Base-by-base conservation (phyloP, 1,284 basidiomycete species). In the Ganoderma sinense region DNA sequence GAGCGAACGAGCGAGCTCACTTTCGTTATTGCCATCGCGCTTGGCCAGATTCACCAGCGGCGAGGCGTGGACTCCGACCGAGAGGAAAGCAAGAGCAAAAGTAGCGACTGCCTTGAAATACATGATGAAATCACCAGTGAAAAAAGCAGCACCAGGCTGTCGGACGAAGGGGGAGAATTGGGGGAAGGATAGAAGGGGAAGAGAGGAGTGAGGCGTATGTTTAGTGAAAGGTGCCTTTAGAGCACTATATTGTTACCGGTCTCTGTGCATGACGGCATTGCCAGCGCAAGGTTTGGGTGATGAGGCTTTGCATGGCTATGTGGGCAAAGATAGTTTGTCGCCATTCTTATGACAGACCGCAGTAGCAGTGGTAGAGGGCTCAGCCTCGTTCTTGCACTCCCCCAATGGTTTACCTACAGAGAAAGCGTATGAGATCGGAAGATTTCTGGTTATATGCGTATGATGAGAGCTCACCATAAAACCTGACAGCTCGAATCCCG, bases 121-220 rank as follows among this genome's bases (percentile, higher is more conserved):
- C 71, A 68, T 72, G 14, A 39, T 62, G 48, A 31, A 41, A 40
- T 20, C 16, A 29, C 20, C n/a, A 55, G 55, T 51, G n/a, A 14
- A 59, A 16, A 59, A 62, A 26, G 10, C 41, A 72, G 71, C 71
- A 65, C 71, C 71, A 51, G 71, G 71, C 68, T 69, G 64, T 36
- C 56, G 13, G 56, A 36, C 20, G 31, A 33, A 36, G 11, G 29
- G 59, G 36, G 56, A 56, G 39, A 20, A 11, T 3, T 4, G 41
- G 53, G 66, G n/a, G 26, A 23, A 62, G 33, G 26, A 55, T 26
- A 29, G 53, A 40, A 40, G 53, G 3, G 48, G 23, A 39, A 36
- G 8, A 45, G 16, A 20, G 33, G 14, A 23, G 10, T 48, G 45
- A n/a, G n/a, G 8, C n/a, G n/a, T 48, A 48, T 48, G 45, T 48